These are phyloP conservation scores for Stephania cephalantha DNA, from an alignment of 164 flowering plant genomes.

Conservation along the genomic window DNA sequence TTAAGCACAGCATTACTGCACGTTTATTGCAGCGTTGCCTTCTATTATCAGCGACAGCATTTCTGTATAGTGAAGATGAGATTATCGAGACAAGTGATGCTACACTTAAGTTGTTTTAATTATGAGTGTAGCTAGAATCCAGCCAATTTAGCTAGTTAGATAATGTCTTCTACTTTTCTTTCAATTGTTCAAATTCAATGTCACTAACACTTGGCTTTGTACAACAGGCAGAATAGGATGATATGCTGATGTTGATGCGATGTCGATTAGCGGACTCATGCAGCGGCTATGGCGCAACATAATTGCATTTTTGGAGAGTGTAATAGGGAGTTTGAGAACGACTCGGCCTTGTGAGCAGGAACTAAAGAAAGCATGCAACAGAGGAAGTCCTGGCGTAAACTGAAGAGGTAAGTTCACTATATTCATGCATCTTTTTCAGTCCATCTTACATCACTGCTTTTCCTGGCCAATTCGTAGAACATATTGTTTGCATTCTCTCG, in stretches of 20 bases:
- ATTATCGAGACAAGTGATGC: no score
- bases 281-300: neutral
- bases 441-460: neutral
- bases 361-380: neutral
- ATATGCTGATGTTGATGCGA: neutral
- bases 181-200: neutral
- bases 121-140: neutral
- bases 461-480: neutral
- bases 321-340: neutral
- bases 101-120: no score
- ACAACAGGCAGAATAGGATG: neutral
- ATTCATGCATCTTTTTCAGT: neutral
- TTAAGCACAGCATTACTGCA: no score
- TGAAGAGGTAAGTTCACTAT: neutral
- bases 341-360: neutral
- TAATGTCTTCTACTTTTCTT: neutral
- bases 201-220: neutral
- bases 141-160: neutral
- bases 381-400: neutral
- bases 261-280: neutral
- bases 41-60: no score
- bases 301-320: neutral
- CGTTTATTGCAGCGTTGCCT: no score
- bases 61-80: no score
- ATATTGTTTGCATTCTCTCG: neutral